Percentiles rank a stretch among this genome's conserved stretches.
Evolutionary conservation across 306 rosid genomes (phyloP).

Genomic region (Medicago ruthenica): DNA sequence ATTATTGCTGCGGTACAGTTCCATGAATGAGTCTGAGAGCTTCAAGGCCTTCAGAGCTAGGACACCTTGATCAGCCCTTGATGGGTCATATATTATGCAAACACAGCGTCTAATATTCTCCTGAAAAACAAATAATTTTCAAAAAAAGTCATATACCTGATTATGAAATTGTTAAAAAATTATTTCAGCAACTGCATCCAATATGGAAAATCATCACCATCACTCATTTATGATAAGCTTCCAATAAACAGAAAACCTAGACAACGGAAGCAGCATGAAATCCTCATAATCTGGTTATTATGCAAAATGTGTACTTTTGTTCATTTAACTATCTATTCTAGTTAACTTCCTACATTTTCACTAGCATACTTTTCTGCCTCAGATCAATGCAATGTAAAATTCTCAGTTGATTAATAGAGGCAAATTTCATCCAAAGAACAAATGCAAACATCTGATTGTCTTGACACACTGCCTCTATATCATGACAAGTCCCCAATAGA

Average conservation of each 20-base stretch:
- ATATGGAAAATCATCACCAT: conserved; percentile 12
- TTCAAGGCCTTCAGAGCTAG: too few species aligned
- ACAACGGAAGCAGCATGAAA: too few species aligned
- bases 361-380: not conserved
- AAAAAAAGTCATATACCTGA: conserved; percentile 15
- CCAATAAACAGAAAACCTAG: conserved; percentile 15
- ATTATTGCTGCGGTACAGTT: too few species aligned
- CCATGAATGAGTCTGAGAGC: too few species aligned
- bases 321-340: not conserved
- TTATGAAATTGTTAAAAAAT: conserved; percentile 10
- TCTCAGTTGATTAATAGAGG: conserved; percentile 2
- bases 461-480: not conserved
- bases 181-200: conserved; percentile 1
- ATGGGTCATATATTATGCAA: too few species aligned
- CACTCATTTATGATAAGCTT: not conserved
- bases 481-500: not conserved
- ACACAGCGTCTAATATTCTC: conserved; percentile 91
- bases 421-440: conserved; percentile 14
- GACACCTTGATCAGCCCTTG: too few species aligned
- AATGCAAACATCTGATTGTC: not conserved
- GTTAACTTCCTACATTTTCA: conserved; percentile 23
- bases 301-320: not conserved
- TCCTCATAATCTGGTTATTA: not conserved
- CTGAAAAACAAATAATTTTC: conserved; percentile 51
- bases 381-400: conserved; percentile 10